Evolutionary conservation across 306 rosid species (phyloP).

Genomic region (Castanospermum australe): DNA sequence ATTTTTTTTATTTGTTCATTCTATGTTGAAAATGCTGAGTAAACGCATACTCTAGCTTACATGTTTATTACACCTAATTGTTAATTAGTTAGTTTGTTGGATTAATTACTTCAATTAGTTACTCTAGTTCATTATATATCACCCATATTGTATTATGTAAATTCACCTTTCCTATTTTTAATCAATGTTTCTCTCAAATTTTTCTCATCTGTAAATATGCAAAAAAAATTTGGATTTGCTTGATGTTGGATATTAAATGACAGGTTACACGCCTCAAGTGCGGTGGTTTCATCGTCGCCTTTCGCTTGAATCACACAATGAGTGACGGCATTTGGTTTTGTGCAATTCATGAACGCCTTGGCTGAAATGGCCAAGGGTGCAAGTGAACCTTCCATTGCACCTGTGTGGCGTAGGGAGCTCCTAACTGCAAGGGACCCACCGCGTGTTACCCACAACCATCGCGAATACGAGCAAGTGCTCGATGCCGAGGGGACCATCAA

Average conservation of each 20-base stretch:
- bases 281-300: slow-evolving; percentile 19
- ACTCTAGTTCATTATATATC: too few relatives aligned
- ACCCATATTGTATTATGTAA: too few relatives aligned
- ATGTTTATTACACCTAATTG: too few relatives aligned
- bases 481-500: background rate
- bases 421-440: slow-evolving; percentile 22
- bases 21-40: too few relatives aligned
- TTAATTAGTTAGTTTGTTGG: too few relatives aligned
- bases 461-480: background rate
- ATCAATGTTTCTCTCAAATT: too few relatives aligned
- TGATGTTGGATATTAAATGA: background rate
- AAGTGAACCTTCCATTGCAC: slow-evolving; percentile 11
- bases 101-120: too few relatives aligned
- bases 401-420: slow-evolving; percentile 28
- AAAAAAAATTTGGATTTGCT: background rate
- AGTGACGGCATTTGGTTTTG: background rate
- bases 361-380: slow-evolving; percentile 15
- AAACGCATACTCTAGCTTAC: too few relatives aligned
- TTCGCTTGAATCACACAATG: background rate
- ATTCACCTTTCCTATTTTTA: too few relatives aligned
- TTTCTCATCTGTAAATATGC: too few relatives aligned
- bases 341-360: background rate
- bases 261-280: slow-evolving; percentile 34
- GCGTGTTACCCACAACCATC: slow-evolving; percentile 22
- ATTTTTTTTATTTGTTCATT: too few relatives aligned